Evolutionary conservation across 2,329 filamentous ascomycete genomes (phyloP).

Genomic region (Aspergillus sp.): DNA sequence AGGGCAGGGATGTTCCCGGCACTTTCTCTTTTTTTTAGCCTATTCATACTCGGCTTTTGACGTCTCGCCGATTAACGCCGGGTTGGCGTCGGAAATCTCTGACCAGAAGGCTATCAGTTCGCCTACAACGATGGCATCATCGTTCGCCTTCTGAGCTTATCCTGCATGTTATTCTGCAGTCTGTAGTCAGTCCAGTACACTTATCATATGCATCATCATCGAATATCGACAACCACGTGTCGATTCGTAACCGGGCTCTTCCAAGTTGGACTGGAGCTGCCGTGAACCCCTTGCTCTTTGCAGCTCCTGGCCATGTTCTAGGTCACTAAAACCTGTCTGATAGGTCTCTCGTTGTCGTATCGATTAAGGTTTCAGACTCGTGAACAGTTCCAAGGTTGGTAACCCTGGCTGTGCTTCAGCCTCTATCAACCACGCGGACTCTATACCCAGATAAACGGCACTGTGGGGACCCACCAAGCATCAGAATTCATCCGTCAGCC

Average conservation of each 20-base stretch:
- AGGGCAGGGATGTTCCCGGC: neutral
- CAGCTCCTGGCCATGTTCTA: neutral
- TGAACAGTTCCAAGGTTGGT: neutral
- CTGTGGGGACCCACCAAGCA: neutral
- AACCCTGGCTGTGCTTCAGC: neutral
- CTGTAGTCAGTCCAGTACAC: neutral
- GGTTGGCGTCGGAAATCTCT: neutral
- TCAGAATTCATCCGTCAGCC: neutral
- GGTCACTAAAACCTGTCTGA: neutral
- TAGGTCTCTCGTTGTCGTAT: neutral
- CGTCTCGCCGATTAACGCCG: neutral
- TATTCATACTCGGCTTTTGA: neutral
- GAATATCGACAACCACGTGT: neutral
- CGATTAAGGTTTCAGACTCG: neutral
- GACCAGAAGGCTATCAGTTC: too few relatives aligned
- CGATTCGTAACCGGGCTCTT: too few relatives aligned
- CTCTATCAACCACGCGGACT: neutral
- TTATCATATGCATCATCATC: neutral
- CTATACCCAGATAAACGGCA: neutral
- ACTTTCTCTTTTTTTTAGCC: neutral
- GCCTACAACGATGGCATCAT: too few relatives aligned
- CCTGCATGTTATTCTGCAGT: too few relatives aligned
- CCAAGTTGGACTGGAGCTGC: neutral
- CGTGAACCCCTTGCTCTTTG: neutral
- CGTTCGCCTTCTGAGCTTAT: too few relatives aligned